Evolutionary conservation across 148 eudicot species (phyloP), one percentile per base, ranked within the genome.

Genomic region (Chenopodium formosanum): DNA sequence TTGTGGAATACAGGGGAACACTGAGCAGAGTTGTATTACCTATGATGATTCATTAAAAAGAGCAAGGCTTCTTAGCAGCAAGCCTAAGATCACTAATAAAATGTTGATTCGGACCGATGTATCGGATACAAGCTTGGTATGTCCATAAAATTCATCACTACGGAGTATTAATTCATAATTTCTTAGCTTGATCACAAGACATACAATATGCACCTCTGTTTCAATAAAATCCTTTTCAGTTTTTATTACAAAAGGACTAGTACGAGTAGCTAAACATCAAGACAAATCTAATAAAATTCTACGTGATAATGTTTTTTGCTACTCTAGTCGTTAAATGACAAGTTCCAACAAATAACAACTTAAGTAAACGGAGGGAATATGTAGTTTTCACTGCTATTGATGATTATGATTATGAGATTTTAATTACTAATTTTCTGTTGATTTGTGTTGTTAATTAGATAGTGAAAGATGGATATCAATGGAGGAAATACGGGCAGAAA

Each of bases 401-500:
- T 52, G 62, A 78, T 14, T 25, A 17, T 78, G 23, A 66, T 29
- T 16, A 69, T 31, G 46, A 62, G 2, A 31, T 69, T 31, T 13
- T 67, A 4, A 3, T 66, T 50, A 17, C 19, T 37, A 17, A n/a
- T 7, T 10, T 31, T 37, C 19, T 22, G 4, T 12, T 70, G 7
- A 9, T 40, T 62, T 73, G 14, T 64, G 46, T 9, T 27, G 14
- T 25, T 70, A 17, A n/a, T 70, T 53, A 78, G 80, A 80, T 78
- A 27, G 87, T 86, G 80, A 86, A 82, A 64, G 90, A 88, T 80
- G 90, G 90, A 80, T 82, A 88, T 84, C 88, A 86, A 82, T 88
- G 90, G 90, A 80, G 88, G 58, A 88, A 88, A 72, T 88, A 88
- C 66, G 90, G 90, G 9, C 90, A 88, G 31, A 88, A 88, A 73